phyloP scores from a whole-genome alignment of 768 basidiomycete species.

The Udeniomyces megalosporus region DNA sequence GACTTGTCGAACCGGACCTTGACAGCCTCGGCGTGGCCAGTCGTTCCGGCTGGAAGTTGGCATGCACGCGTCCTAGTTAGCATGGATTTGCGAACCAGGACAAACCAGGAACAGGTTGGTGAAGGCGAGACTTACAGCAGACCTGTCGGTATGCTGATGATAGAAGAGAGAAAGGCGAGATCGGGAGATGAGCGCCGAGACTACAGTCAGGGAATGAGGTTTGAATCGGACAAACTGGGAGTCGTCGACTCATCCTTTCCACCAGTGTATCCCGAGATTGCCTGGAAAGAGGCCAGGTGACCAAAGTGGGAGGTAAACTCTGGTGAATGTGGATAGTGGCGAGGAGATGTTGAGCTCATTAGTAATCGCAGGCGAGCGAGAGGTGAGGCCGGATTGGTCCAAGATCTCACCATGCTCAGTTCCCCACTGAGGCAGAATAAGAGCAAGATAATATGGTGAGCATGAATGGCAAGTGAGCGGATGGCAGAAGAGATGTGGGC shows the following conservation, averaged over 20 bases:
- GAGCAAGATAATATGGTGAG: not conserved
- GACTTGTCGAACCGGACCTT: constrained; percentile 58
- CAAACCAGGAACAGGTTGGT: no score
- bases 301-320: not conserved
- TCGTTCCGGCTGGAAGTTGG: no score
- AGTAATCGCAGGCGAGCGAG: not conserved
- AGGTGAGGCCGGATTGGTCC: not conserved
- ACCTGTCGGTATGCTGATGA: not conserved
- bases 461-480: not conserved
- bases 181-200: not conserved
- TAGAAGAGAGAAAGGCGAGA: not conserved
- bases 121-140: no score
- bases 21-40: constrained; percentile 77
- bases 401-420: not conserved
- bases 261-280: constrained; percentile 4
- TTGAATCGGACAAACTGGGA: not conserved
- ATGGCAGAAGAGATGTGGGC: not conserved
- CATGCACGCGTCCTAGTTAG: no score
- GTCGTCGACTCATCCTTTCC: not conserved
- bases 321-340: no score
- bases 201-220: no score
- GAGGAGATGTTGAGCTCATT: not conserved
- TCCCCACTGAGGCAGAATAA: not conserved
- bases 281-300: not conserved
- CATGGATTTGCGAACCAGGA: no score